A percentile compares a stretch with the other conserved stretches of the same genome.
Evolutionary conservation across 768 basidiomycete species (phyloP).

Genomic region (Dacryopinax spathularia): DNA sequence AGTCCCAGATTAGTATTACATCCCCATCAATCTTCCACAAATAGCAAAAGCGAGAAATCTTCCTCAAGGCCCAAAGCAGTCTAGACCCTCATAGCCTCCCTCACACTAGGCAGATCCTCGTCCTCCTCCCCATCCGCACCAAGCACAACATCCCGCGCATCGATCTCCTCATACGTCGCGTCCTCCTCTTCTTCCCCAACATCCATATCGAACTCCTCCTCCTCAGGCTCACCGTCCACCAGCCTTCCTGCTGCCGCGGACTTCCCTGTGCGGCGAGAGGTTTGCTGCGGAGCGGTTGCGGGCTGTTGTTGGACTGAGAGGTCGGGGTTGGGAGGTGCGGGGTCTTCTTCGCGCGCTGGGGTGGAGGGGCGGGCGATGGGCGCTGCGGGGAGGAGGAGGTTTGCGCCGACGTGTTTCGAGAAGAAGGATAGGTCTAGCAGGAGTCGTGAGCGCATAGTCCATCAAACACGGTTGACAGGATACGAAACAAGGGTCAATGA

Average conservation of each 20-base stretch:
- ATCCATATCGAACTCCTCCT: conserved; percentile 1
- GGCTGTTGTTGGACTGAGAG: neutral
- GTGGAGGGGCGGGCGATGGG: neutral
- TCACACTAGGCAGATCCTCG: neutral
- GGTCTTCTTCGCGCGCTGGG: neutral
- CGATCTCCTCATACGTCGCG: neutral
- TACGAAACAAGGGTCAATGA: no score
- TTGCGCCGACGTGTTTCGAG: neutral
- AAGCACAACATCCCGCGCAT: neutral
- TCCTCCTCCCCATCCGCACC: no score
- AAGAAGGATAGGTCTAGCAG: neutral
- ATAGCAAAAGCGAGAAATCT: no score
- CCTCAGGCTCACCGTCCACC: neutral
- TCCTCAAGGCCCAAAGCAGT: no score
- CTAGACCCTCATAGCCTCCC: neutral
- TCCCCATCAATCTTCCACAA: no score
- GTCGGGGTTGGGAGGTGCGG: neutral
- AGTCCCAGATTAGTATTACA: no score
- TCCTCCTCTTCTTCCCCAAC: neutral
- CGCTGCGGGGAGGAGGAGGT: conserved; percentile 1
- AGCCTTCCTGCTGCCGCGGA: neutral
- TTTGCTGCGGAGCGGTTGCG: no score
- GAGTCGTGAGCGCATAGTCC: no score
- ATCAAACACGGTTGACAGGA: neutral
- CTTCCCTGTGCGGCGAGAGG: no score